Percentiles rank a stretch among this genome's conserved stretches.
Conservation (phyloP, 1,284 basidiomycete species). For the Caloboletus inedulis region DNA sequence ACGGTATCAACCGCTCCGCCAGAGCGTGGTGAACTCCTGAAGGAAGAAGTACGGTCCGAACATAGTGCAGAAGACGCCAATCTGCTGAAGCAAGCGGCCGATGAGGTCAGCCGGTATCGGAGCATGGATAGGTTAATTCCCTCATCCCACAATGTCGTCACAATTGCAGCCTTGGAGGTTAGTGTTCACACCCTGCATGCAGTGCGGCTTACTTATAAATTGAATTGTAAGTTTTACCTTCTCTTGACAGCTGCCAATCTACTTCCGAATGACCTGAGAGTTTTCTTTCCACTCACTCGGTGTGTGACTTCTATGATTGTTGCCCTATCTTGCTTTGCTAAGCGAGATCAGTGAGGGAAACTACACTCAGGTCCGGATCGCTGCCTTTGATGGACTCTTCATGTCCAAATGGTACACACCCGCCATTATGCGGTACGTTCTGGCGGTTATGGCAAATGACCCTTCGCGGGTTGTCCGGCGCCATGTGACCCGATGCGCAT, state of each 20-base stretch:
- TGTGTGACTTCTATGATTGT: slow-evolving; percentile 36
- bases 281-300: slow-evolving; percentile 90
- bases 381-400: slow-evolving; percentile 93
- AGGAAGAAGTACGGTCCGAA: slow-evolving; percentile 60
- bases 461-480: slow-evolving; percentile 80
- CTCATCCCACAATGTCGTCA: slow-evolving; percentile 92
- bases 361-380: slow-evolving; percentile 85
- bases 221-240: slow-evolving; percentile 70
- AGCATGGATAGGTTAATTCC: slow-evolving; percentile 95
- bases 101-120: slow-evolving; percentile 87
- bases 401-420: slow-evolving; percentile 86
- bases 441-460: slow-evolving; percentile 88
- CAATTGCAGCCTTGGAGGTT: slow-evolving; percentile 86
- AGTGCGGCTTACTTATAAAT: slow-evolving; percentile 7
- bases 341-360: slow-evolving; percentile 75
- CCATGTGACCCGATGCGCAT: slow-evolving; percentile 82
- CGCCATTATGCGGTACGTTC: slow-evolving; percentile 83
- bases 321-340: slow-evolving; percentile 8
- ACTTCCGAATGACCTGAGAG: slow-evolving; percentile 75
- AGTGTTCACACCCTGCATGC: slow-evolving; percentile 21
- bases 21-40: slow-evolving; percentile 72
- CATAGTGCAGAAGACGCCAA: slow-evolving; percentile 64
- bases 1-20: slow-evolving; percentile 71
- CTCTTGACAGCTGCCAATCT: slow-evolving; percentile 78
- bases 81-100: slow-evolving; percentile 67